phyloP scores from a whole-genome alignment of 225 moss, liverwort and hornwort species.

The Lunularia cruciata region DNA sequence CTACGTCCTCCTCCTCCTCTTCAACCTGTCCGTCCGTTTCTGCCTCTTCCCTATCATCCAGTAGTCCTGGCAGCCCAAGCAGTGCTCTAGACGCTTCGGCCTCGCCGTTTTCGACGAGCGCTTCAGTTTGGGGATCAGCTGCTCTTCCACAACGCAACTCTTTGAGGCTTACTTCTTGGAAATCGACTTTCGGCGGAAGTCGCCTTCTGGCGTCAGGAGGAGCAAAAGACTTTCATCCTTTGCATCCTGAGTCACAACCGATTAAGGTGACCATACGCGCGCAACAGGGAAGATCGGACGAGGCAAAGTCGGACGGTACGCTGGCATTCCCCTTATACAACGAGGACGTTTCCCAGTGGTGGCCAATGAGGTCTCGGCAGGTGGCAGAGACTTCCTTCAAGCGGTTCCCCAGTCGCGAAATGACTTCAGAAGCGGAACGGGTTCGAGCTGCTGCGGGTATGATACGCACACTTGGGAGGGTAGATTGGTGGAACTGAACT shows the following conservation, averaged over 20 bases:
- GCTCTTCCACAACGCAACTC: not conserved
- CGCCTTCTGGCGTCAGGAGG: not conserved
- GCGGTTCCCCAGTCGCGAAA: slow-evolving; percentile 22
- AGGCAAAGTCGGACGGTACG: slow-evolving; percentile 13
- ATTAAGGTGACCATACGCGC: slow-evolving; percentile 9
- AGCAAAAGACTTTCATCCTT: not conserved
- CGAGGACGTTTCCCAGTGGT: slow-evolving; percentile 19
- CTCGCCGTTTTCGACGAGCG: not conserved
- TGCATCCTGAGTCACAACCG: not conserved
- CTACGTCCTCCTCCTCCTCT: not conserved
- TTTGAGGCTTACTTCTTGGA: not conserved
- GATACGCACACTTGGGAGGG: no score
- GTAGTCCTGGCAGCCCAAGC: not conserved
- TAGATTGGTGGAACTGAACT: no score
- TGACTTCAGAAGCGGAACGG: slow-evolving; percentile 21
- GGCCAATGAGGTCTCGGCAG: slow-evolving; percentile 19
- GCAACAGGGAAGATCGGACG: slow-evolving; percentile 15
- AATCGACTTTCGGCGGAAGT: not conserved
- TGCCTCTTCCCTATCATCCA: no score
- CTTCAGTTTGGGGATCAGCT: not conserved
- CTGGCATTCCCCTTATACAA: slow-evolving; percentile 11
- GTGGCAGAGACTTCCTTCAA: slow-evolving; percentile 23
- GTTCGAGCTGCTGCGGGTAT: slow-evolving; percentile 20
- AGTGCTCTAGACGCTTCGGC: not conserved
- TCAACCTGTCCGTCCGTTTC: not conserved